Base-by-base conservation (phyloP, 2,329 filamentous ascomycete genomes). In the Gremmenia infestans region DNA sequence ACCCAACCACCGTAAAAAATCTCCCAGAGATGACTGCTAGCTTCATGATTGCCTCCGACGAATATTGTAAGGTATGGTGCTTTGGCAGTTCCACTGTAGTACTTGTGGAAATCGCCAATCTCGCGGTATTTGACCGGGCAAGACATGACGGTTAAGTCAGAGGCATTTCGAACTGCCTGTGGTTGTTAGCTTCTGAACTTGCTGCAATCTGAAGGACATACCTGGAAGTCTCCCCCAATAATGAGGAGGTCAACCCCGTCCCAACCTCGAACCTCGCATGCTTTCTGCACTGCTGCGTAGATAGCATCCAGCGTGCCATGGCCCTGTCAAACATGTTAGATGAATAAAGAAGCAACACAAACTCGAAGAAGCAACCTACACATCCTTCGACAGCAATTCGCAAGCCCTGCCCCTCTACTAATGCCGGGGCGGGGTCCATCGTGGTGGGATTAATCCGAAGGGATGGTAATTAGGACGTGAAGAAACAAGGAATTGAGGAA, bases 1-100 rank as follows among this genome's bases (percentile, higher is more conserved):
- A 91, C 94, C 94, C 94, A 99, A 50, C 94, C 94, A 51, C 94
- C 94, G 69, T 97, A 96, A 75, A 90, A 96, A 0, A 99, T 81
- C 73, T 99, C 94, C 78, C 86, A 94, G 5, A 96, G 77, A 72
- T 97, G 85, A 50, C 89, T 91, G 67, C 89, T 89, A 0, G 94
- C 93, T 74, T 99, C 94, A 68, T 99, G 94, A 69, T 99, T 99
- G 2, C 94, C 94, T 45, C 87, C 92, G 50, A 96, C 86, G 73
- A 97, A 97, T 46, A 97, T 77, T 15, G 94, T 99, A 47, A 96
- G 79, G 69, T 91, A 96, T 0, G 94, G 94, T 0, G 94, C 94
- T 45, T 72, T 81, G 54, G 83, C 82, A 17, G 76, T 72, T 48
- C 94, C 94, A 52, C 86, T 88, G 72, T 99, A 99, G 77, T 97